Evolutionary conservation across 2,329 filamentous ascomycete genomes (phyloP).

Genomic region (Verticillium longisporum): DNA sequence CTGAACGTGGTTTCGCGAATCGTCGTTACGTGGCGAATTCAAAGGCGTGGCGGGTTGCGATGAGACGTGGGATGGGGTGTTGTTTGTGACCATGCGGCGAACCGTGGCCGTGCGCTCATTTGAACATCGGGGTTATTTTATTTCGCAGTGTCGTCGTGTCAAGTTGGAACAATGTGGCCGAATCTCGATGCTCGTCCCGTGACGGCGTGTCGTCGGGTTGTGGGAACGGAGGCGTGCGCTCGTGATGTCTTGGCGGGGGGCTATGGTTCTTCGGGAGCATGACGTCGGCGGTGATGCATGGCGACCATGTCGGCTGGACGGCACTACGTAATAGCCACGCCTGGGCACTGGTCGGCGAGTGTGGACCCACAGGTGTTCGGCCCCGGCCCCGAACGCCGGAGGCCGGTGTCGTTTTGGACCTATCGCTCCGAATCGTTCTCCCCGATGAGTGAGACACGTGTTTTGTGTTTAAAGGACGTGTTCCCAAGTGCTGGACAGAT

Average conservation of each 20-base stretch:
- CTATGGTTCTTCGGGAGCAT: not conserved
- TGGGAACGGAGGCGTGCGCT: not conserved
- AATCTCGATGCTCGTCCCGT: not conserved
- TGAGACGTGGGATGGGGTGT: too few relatives aligned
- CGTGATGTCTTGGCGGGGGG: not conserved
- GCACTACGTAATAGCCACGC: not conserved
- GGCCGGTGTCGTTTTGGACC: not conserved
- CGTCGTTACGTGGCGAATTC: too few relatives aligned
- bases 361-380: not conserved
- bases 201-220: not conserved
- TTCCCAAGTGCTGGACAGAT: too few relatives aligned
- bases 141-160: not conserved
- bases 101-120: too few relatives aligned
- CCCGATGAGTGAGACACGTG: too few relatives aligned
- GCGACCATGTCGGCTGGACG: not conserved
- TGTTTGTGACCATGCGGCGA: not conserved
- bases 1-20: too few relatives aligned
- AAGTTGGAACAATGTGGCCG: conserved; percentile 3
- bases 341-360: not conserved
- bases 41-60: too few relatives aligned
- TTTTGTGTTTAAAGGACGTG: too few relatives aligned
- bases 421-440: too few relatives aligned
- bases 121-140: too few relatives aligned
- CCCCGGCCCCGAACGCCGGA: not conserved
- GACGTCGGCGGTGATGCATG: not conserved